Percentiles rank a stretch among this genome's conserved stretches.
phyloP scores from a whole-genome alignment of 177 flowering plant species.

The Vitis hybrid region DNA sequence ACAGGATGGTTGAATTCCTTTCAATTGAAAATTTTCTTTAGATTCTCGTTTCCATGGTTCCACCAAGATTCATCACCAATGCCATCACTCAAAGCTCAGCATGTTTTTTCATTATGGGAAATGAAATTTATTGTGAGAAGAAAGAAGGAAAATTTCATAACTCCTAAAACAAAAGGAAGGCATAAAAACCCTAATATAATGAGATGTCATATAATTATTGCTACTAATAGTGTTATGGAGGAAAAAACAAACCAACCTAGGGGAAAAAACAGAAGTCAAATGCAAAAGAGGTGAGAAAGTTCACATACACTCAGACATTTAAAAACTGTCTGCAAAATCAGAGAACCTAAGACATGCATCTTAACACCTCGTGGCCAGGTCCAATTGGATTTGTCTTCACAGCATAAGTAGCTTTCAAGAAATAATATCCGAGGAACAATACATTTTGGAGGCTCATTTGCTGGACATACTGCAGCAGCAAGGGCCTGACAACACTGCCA shows the following conservation, averaged over 20 bases:
- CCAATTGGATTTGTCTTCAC: conserved; percentile 66
- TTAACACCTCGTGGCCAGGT: conserved; percentile 60
- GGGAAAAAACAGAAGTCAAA: neutral
- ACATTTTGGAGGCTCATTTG: conserved; percentile 50
- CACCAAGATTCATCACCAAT: neutral
- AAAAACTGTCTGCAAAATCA: conserved; percentile 81
- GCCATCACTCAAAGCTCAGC: neutral
- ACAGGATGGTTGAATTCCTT: neutral
- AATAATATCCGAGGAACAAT: conserved; percentile 75
- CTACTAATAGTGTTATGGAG: neutral
- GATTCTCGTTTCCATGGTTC: neutral
- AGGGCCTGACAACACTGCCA: conserved; percentile 81
- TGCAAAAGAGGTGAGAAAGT: neutral
- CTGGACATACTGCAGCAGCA: conserved; percentile 60
- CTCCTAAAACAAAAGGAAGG: neutral
- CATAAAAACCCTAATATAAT: no score
- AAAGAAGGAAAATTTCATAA: neutral
- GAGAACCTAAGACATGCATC: conserved; percentile 79
- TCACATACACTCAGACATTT: conserved; percentile 63
- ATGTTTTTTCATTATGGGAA: neutral
- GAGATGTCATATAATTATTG: neutral
- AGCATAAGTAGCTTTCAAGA: conserved; percentile 68
- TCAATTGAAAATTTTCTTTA: neutral
- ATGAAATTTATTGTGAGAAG: neutral
- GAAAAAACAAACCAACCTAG: neutral